Conservation (phyloP, 225 moss, liverwort and hornwort species). For the Thuidium tamariscinum region DNA sequence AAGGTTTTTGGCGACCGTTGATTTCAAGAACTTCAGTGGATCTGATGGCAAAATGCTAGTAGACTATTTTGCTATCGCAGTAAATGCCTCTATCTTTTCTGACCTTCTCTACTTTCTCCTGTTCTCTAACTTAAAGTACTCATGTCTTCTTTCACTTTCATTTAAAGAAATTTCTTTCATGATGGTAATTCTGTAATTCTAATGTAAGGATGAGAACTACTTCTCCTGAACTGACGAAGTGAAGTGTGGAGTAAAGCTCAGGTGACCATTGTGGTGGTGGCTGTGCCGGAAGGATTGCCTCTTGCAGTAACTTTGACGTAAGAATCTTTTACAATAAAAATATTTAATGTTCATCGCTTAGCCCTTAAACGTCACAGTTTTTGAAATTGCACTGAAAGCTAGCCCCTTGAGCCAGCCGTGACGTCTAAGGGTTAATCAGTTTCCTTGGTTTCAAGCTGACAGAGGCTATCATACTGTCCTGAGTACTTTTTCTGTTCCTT, state of each 20-base stretch:
- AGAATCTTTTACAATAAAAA: neutral
- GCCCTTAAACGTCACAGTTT: neutral
- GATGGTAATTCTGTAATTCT: neutral
- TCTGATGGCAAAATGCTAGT: constrained; percentile 66
- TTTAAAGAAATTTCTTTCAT: neutral
- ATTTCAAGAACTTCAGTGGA: constrained; percentile 60
- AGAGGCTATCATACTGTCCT: neutral
- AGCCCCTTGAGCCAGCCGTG: neutral
- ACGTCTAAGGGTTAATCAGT: neutral
- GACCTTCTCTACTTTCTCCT: neutral
- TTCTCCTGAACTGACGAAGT: constrained; percentile 17
- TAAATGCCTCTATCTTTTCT: constrained; percentile 5
- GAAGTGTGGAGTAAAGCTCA: constrained; percentile 24
- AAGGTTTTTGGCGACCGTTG: constrained; percentile 61
- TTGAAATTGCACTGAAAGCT: neutral
- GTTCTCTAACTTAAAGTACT: neutral
- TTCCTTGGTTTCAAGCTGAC: neutral
- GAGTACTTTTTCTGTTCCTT: neutral
- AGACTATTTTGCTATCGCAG: constrained; percentile 86
- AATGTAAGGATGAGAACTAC: neutral
- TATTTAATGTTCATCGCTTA: neutral
- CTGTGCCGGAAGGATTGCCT: constrained; percentile 91
- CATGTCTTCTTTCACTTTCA: neutral
- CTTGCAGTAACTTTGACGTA: constrained; percentile 89
- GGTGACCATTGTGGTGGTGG: constrained; percentile 95